These are phyloP conservation scores for Aethionema arabicum DNA, from an alignment of 345 rosid genomes.

Conservation along the genomic window DNA sequence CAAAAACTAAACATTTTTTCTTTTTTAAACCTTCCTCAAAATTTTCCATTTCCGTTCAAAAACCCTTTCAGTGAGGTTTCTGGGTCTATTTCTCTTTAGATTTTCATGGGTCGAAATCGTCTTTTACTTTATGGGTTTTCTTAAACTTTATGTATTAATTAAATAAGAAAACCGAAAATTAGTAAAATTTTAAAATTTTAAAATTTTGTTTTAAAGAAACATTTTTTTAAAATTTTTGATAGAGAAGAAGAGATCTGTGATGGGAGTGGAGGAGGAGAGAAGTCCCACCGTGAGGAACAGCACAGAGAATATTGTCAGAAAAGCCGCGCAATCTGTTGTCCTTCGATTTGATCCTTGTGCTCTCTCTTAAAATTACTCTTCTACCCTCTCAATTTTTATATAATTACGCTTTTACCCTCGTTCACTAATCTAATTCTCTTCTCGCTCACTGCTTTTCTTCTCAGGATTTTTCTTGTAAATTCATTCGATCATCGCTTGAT, in stretches of 20 bases:
- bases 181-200: neutral
- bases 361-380: conserved; percentile 7
- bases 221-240: neutral
- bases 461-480: too few species aligned
- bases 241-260: conserved; percentile 3
- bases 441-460: too few species aligned
- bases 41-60: conserved; percentile 16
- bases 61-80: conserved; percentile 10
- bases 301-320: conserved; percentile 79
- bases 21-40: conserved; percentile 20
- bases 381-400: neutral
- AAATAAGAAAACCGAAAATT: neutral
- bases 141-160: neutral
- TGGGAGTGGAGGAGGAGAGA: conserved; percentile 7
- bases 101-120: conserved; percentile 14
- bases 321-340: conserved; percentile 32
- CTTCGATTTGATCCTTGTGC: conserved; percentile 22
- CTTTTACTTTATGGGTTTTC: neutral
- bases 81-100: conserved; percentile 16
- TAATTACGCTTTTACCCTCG: conserved; percentile 13
- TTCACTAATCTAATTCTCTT: neutral
- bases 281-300: conserved; percentile 17
- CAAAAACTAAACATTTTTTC: neutral
- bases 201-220: conserved; percentile 7
- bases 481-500: too few species aligned